Base-by-base conservation (phyloP, 164 flowering plant genomes). In the Macadamia integrifolia region DNA sequence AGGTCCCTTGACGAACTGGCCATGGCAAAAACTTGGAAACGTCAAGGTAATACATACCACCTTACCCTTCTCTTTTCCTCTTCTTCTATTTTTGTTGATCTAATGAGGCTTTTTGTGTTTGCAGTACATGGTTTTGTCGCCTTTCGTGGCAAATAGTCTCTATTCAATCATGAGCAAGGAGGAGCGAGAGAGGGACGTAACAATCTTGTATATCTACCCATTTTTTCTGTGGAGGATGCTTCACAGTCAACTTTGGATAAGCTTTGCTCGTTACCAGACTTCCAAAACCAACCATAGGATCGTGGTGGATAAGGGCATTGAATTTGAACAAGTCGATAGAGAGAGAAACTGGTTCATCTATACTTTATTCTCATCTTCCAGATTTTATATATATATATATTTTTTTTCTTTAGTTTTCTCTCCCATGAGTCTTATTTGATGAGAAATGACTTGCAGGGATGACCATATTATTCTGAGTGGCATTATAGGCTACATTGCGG, bases 221-320 rank as follows among this genome's bases (percentile, higher is more conserved):
- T 59, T 76, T 59, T 59, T 87, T 3, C 46, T 87, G 18, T 42
- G 28, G 68, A 76, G 91, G 64, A 69, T 80, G 78, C 55, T 85
- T n/a, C 86, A 87, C 72, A 77, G 73, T 66, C 88, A 87, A 44
- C 67, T 87, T 6, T 87, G 91, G 91, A 83, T 85, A 6, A 67
- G 80, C 17, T 66, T 80, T 0, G 78, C 88, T 44, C 87, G 91
- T 15, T 69, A 83, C 59, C 76, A 77, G 12, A 86, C 87, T 0
- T 83, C 85, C 46, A 87, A 81, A 72, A 83, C 85, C 56, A 75
- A 71, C 31, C 29, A 74, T 29, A 32, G 68, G 42, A 67, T 67
- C 23, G 23, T 23, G 13, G 28, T 58, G 3, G 42, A 58, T 55
- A 67, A 58, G 43, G 23, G 53, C 29, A 58, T 67, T 1, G 69